Evolutionary conservation across 352 stramenopile genomes (phyloP).

Genomic region (Pythium pyrilobum): DNA sequence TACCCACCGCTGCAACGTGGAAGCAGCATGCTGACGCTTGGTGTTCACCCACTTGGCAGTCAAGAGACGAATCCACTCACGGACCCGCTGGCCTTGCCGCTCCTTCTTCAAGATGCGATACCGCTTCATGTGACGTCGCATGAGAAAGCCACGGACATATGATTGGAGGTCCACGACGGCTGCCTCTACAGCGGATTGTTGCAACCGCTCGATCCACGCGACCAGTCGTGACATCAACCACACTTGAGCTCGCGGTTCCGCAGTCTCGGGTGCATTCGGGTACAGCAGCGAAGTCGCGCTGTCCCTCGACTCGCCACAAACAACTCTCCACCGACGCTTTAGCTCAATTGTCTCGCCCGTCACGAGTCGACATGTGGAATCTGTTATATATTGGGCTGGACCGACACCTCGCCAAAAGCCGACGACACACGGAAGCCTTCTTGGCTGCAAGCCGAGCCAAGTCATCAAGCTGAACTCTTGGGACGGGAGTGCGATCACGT

Average conservation of each 20-base stretch:
- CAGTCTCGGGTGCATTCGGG: too few species aligned
- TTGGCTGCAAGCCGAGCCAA: slow-evolving; percentile 19
- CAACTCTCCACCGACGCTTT: slow-evolving; percentile 13
- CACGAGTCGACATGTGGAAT: not conserved
- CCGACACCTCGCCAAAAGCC: slow-evolving; percentile 35
- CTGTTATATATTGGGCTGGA: not conserved
- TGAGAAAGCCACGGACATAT: slow-evolving; percentile 15
- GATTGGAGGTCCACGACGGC: slow-evolving; percentile 18
- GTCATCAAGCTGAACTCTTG: slow-evolving; percentile 28
- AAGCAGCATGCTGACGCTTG: slow-evolving; percentile 14
- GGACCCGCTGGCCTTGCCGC: slow-evolving; percentile 12
- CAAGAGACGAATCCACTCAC: slow-evolving; percentile 22
- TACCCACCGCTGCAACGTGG: slow-evolving; percentile 25
- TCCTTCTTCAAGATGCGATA: slow-evolving; percentile 18
- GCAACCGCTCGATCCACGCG: slow-evolving; percentile 11
- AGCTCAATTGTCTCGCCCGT: slow-evolving; percentile 1
- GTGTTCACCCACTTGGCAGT: slow-evolving; percentile 13
- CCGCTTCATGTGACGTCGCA: slow-evolving; percentile 12
- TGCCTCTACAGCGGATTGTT: slow-evolving; percentile 1
- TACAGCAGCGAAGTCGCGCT: not conserved
- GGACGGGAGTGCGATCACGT: not conserved
- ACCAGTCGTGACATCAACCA: slow-evolving; percentile 13
- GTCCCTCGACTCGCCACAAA: not conserved
- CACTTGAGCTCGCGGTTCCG: not conserved
- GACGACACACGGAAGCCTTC: slow-evolving; percentile 26